Percentiles rank a stretch among this genome's conserved stretches.
Evolutionary conservation across 2,329 filamentous ascomycete genomes (phyloP).

Genomic region (Akanthomyces dipterigenus): DNA sequence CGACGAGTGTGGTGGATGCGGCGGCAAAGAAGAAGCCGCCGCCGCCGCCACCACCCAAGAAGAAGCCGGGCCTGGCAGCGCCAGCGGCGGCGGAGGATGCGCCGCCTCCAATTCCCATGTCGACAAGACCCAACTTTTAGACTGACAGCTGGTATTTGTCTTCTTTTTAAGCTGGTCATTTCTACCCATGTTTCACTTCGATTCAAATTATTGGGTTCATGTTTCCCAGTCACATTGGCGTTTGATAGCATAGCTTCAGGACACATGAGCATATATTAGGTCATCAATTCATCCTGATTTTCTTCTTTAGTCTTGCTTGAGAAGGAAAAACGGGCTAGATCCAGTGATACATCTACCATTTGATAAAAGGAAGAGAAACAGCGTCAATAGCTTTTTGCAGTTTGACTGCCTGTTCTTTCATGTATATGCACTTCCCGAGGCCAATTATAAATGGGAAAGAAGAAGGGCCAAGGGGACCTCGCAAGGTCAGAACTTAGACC

Average conservation of each 20-base stretch:
- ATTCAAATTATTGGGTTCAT: neutral
- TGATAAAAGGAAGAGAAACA: neutral
- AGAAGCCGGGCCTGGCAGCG: constrained; percentile 35
- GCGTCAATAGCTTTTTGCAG: neutral
- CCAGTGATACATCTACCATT: constrained; percentile 1
- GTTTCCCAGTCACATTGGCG: neutral
- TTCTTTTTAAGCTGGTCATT: no score
- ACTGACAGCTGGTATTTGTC: neutral
- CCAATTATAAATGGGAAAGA: neutral
- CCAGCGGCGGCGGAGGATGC: constrained; percentile 22
- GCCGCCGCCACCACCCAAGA: constrained; percentile 45
- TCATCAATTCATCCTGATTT: constrained; percentile 9
- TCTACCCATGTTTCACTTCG: neutral
- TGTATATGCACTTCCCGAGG: neutral
- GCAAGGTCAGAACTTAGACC: constrained; percentile 58
- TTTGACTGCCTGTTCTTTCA: neutral
- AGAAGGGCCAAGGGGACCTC: neutral
- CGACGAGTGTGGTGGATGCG: neutral
- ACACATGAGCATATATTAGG: neutral
- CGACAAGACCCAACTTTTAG: constrained; percentile 43
- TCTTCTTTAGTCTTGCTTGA: neutral
- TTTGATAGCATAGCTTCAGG: neutral
- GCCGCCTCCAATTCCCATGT: constrained; percentile 47
- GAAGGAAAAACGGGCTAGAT: neutral
- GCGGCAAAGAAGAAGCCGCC: constrained; percentile 41